Evolutionary conservation across 2,329 filamentous ascomycete species (phyloP), one percentile per base, ranked within the genome.

Genomic region (Mollisia scopiformis): DNA sequence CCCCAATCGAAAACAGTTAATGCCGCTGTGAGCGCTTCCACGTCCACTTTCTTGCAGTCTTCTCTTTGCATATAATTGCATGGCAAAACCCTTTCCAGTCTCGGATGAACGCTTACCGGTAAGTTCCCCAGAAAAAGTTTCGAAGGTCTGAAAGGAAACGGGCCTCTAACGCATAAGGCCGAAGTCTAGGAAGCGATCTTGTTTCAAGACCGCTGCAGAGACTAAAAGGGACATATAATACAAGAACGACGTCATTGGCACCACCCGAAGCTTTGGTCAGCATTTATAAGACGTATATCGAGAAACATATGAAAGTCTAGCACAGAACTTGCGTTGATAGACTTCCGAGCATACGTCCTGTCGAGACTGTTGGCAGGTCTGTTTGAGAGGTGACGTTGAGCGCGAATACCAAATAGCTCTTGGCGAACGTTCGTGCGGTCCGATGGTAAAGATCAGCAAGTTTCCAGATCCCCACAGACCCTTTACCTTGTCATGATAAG

Each of bases 51-150:
- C n/a, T n/a, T n/a, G n/a, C n/a, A n/a, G n/a, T n/a, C n/a, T n/a
- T n/a, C n/a, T n/a, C n/a, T n/a, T n/a, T n/a, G n/a, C n/a, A n/a
- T n/a, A n/a, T n/a, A n/a, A n/a, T 14, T 46, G 19, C 41, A 31
- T 51, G 25, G 13, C 16, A 33, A 16, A n/a, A 28, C 49, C 13
- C 28, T 21, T 23, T n/a, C 19, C n/a, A 53, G 49, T 57, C 55
- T 63, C 65, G 65, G 65, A 67, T 65, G 58, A 62, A 65, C 51
- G 54, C 57, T 35, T 58, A 62, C 61, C 61, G 61, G 54, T 28
- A 27, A 28, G 43, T 46, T 21, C 33, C 33, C 30, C 37, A 21
- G 39, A 47, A 57, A 25, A 28, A 31, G n/a, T 35, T 59, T 52
- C 27, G 49, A 51, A 51, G 28, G 49, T 51, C 28, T 28, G 35